A percentile compares a stretch with the other conserved stretches of the same genome.
phyloP scores from a whole-genome alignment of 768 basidiomycete species.

The Mrakia frigida region DNA sequence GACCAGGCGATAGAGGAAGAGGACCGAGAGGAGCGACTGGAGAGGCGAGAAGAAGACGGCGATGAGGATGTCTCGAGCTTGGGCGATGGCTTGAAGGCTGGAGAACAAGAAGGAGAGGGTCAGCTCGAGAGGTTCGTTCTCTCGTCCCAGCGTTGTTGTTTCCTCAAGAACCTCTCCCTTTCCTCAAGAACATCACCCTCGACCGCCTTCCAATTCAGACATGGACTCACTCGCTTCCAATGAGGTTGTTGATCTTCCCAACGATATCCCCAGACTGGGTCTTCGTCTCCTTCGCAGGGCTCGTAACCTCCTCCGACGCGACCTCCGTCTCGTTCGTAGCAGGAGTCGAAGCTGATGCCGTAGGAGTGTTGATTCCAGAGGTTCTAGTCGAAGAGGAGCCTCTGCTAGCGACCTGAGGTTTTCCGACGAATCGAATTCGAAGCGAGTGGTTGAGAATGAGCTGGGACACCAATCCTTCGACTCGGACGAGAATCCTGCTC shows the following conservation, averaged over 20 bases:
- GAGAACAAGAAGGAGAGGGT: slow-evolving; percentile 51
- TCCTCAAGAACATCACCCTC: too few relatives aligned
- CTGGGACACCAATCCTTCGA: slow-evolving; percentile 55
- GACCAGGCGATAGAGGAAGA: slow-evolving; percentile 50
- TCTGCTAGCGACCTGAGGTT: slow-evolving; percentile 33
- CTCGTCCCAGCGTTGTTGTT: too few relatives aligned
- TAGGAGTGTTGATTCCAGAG: too few relatives aligned
- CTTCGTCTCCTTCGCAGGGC: too few relatives aligned
- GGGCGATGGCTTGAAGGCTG: slow-evolving; percentile 51
- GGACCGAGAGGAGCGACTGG: slow-evolving; percentile 44
- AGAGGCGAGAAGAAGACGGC: background rate
- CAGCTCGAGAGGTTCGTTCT: too few relatives aligned
- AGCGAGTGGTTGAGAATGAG: slow-evolving; percentile 80
- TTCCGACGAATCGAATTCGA: slow-evolving; percentile 59
- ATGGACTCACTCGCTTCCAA: too few relatives aligned
- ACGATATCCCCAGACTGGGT: slow-evolving; percentile 43
- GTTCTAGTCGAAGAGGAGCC: too few relatives aligned
- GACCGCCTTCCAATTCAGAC: too few relatives aligned
- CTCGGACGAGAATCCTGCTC: slow-evolving; percentile 52
- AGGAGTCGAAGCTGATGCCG: too few relatives aligned
- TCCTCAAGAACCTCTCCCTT: too few relatives aligned
- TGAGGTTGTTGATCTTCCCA: slow-evolving; percentile 69
- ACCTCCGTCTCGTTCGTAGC: background rate
- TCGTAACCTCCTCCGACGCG: slow-evolving; percentile 11
- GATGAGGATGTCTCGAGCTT: slow-evolving; percentile 45